Base-by-base conservation (phyloP, 2,329 filamentous ascomycete species). In the Talaromyces funiculosus region DNA sequence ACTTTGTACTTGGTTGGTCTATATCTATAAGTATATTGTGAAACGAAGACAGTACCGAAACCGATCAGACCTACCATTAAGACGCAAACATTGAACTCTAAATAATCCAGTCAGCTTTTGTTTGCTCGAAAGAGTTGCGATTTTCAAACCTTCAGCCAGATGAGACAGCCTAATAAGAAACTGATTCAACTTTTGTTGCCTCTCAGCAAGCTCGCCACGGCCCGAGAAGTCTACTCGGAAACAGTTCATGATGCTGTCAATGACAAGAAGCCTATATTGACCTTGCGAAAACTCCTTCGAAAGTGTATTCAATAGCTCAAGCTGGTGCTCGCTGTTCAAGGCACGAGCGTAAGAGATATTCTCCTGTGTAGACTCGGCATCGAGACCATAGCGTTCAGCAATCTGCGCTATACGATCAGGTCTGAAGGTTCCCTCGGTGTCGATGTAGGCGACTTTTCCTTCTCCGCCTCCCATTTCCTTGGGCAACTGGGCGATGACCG, bases 1-100 rank as follows among this genome's bases (percentile, higher is more conserved):
- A 61, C 84, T 87, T 74, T 88, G 86, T 37, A 89, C 86, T 74
- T 89, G 86, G 65, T 89, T 89, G 57, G 86, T 89, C 84, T 84
- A 53, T 29, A 8, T 6, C 9, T 14, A 20, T 57, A 26, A 61
- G 54, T 29, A 63, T 54, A 22, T 24, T 18, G 53, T 62, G 38
- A 38, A 24, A 38, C 9, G 1, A 12, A 18, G 10, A 20, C 26
- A 1, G 29, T 29, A 63, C 16, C 63, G 45, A 16, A 26, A 24
- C 2, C 6, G 40, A 45, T 22, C 29, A 45, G 40, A 38, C 68
- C 64, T 70, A 84, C 82, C 81, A 86, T 84, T 61, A 86, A 75
- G 54, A 86, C 83, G 53, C 82, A 84, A 61, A 89, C 77, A 67
- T 89, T 89, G 76, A 88, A 89, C 67, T 88, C 86, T 81, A 54